Base-by-base conservation (phyloP, 2,329 filamentous ascomycete species). In the Apiospora koreana region DNA sequence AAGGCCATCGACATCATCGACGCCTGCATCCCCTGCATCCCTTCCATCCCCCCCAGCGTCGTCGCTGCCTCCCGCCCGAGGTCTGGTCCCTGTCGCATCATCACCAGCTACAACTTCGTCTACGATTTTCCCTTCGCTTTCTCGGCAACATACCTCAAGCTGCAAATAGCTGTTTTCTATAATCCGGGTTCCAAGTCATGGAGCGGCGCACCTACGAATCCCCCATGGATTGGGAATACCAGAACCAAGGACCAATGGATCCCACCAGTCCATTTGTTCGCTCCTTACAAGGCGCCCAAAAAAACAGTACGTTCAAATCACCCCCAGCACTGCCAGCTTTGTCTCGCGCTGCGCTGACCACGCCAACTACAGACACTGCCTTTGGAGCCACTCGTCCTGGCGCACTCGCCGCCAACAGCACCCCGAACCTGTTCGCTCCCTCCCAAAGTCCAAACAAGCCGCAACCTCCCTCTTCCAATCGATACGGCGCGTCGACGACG, bases 171-270 rank as follows among this genome's bases (percentile, higher is more conserved):
- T 43, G 41, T 42, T 35, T 21, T 54, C 28, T 21, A 8, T 10
- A 35, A 14, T 4, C 18, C 28, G 50, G 28, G 28, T 9, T 21
- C 16, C 28, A 35, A 28, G 18, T 50, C 74, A 89, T 88, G 84
- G 84, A 88, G 69, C 83, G 84, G 74, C 83, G 89, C 75, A 88
- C 86, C 1, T 86, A 83, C 73, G 89, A 91, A 79, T 83, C 87
- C 72, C 88, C 83, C 73, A 92, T 92, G 89, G 89, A 91, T 75
- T 92, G 88, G 87, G 88, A 91, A 77, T 91, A 89, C 78, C 86
- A 91, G 75, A 84, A 83, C 72, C 79, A 82, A 65, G 88, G 86
- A 1, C 88, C 88, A 23, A 79, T 89, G 71, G 89, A 91, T 79
- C 85, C 85, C 23, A 88, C 87, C 12, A 91, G 89, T 73, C 89